Conservation (phyloP, 352 stramenopile genomes). For the Ochromonadaceae sp. region DNA sequence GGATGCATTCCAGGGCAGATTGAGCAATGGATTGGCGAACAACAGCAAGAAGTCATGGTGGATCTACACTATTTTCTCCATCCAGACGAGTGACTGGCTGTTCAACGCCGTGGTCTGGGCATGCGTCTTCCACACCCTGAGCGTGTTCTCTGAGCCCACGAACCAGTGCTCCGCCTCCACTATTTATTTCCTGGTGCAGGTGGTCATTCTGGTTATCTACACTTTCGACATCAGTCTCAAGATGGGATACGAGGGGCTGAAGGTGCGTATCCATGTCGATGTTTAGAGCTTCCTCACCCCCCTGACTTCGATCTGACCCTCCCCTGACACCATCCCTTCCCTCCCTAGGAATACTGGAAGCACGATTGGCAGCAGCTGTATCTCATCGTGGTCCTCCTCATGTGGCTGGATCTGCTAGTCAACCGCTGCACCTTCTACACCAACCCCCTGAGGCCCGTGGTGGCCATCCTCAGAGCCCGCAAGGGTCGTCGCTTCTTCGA, state of each 20-base stretch:
- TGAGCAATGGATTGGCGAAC: slow-evolving; percentile 10
- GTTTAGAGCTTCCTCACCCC: neutral
- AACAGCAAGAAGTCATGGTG: slow-evolving; percentile 16
- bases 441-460: neutral
- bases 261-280: neutral
- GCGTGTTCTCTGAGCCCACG: slow-evolving; percentile 7
- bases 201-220: neutral
- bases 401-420: neutral
- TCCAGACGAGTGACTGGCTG: slow-evolving; percentile 13
- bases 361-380: slow-evolving; percentile 16
- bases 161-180: neutral
- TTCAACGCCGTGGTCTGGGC: neutral
- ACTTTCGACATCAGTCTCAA: slow-evolving; percentile 2
- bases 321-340: neutral
- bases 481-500: slow-evolving; percentile 2
- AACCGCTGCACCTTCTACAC: neutral
- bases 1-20: slow-evolving; percentile 12
- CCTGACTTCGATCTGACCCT: neutral
- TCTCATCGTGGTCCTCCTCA: neutral
- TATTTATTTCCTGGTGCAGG: neutral
- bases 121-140: slow-evolving; percentile 2
- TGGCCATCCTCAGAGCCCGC: neutral
- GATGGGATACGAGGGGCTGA: slow-evolving; percentile 10
- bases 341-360: slow-evolving; percentile 3
- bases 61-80: slow-evolving; percentile 8